A percentile compares a stretch with the other conserved stretches of the same genome.
Evolutionary conservation across 2,329 filamentous ascomycete genomes (phyloP).

Genomic region (Alternaria sp.): DNA sequence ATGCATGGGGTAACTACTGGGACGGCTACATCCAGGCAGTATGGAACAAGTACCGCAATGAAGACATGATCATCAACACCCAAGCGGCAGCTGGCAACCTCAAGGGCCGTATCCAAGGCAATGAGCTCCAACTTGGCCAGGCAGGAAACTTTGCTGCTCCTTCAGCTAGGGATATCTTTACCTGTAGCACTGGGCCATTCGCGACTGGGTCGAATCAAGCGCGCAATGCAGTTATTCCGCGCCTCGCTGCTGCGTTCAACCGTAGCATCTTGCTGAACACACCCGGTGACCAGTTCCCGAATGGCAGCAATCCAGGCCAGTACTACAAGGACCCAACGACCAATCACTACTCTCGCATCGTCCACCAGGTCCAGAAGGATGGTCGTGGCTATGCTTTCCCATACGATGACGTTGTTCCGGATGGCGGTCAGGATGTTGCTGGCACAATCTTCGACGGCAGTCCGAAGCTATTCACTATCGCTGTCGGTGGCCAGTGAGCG

Average conservation of each 20-base stretch:
- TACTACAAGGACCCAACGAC: constrained; percentile 52
- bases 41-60: constrained; percentile 57
- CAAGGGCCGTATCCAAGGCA: constrained; percentile 56
- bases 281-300: constrained; percentile 48
- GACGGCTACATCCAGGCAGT: constrained; percentile 61
- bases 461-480: constrained; percentile 57
- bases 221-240: constrained; percentile 70
- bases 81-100: constrained; percentile 67
- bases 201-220: constrained; percentile 52
- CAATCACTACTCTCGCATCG: constrained; percentile 67
- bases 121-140: constrained; percentile 52
- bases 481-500: constrained; percentile 54
- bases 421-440: constrained; percentile 63
- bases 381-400: constrained; percentile 71
- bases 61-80: constrained; percentile 67
- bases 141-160: constrained; percentile 64
- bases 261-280: constrained; percentile 70
- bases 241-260: constrained; percentile 80
- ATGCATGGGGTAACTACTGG: constrained; percentile 62
- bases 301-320: constrained; percentile 36
- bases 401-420: constrained; percentile 72
- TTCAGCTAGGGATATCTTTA: constrained; percentile 68
- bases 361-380: constrained; percentile 68
- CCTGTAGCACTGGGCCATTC: constrained; percentile 71
- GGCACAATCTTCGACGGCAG: constrained; percentile 60